Conservation (phyloP, 2,329 filamentous ascomycete genomes). For the Helicocarpus griseus region DNA sequence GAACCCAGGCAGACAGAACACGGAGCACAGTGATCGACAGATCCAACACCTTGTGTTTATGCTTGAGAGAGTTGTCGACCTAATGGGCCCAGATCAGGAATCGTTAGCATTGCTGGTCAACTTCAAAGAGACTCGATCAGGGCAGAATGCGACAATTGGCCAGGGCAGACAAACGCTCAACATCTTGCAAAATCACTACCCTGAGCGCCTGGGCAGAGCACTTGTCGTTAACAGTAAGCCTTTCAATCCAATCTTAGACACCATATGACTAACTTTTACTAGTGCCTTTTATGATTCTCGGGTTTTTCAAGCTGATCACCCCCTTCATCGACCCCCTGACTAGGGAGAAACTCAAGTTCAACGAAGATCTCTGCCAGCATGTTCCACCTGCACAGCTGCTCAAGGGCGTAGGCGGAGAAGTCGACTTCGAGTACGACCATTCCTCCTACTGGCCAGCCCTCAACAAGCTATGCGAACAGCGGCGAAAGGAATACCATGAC, state of each 20-base stretch:
- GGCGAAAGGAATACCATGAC: slow-evolving; percentile 51
- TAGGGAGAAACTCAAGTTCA: slow-evolving; percentile 92
- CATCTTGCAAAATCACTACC: slow-evolving; percentile 93
- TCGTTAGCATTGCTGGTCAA: slow-evolving; percentile 81
- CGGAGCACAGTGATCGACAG: slow-evolving; percentile 72
- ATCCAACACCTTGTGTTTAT: slow-evolving; percentile 93
- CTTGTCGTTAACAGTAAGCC: slow-evolving; percentile 74
- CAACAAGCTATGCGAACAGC: slow-evolving; percentile 57
- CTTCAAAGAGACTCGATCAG: slow-evolving; percentile 69
- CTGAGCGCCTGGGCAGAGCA: slow-evolving; percentile 78
- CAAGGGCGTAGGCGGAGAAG: slow-evolving; percentile 65
- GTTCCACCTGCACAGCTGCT: slow-evolving; percentile 76
- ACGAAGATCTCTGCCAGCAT: slow-evolving; percentile 76
- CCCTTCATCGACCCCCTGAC: slow-evolving; percentile 96
- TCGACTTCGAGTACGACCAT: slow-evolving; percentile 90
- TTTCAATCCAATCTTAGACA: not conserved
- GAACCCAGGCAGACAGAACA: slow-evolving; percentile 85
- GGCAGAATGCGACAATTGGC: slow-evolving; percentile 65
- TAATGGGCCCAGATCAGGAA: slow-evolving; percentile 82
- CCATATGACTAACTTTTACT: slow-evolving; percentile 3
- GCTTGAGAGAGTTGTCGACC: slow-evolving; percentile 79
- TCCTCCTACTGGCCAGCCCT: slow-evolving; percentile 80
- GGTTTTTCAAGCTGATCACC: slow-evolving; percentile 92
- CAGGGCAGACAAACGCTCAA: slow-evolving; percentile 75
- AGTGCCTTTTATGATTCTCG: slow-evolving; percentile 86